These are phyloP conservation scores for Stylosanthes scabra DNA, from an alignment of 331 rosid species.

Conservation along the genomic window DNA sequence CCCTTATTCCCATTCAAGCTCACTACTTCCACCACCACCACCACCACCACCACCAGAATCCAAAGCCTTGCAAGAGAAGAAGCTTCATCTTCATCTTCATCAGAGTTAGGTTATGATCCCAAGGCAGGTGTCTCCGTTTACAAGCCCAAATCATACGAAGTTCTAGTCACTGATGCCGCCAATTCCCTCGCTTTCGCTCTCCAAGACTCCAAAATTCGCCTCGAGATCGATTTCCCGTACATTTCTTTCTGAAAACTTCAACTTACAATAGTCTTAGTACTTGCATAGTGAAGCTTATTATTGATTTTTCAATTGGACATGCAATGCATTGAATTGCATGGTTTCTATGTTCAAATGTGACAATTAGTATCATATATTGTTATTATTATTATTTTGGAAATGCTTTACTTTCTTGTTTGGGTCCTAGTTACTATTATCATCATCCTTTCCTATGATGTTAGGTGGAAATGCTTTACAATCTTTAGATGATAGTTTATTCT, in stretches of 20 bases:
- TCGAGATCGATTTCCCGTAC: conserved; percentile 98
- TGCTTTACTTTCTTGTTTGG: background rate
- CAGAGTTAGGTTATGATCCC: conserved; percentile 43
- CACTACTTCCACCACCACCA: background rate
- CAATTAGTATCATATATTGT: background rate
- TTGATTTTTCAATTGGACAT: conserved; percentile 2
- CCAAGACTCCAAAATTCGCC: conserved; percentile 70
- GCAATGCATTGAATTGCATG: conserved; percentile 23
- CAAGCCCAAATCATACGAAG: conserved; percentile 89
- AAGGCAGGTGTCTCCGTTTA: conserved; percentile 78
- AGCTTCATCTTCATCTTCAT: conserved; percentile 5
- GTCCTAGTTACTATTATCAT: background rate
- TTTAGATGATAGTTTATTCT: no score
- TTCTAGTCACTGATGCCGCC: conserved; percentile 82
- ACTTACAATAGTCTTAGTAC: background rate
- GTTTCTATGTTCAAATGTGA: background rate
- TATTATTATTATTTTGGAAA: background rate
- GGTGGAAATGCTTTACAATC: no score
- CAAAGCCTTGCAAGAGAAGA: conserved; percentile 47
- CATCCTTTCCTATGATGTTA: background rate
- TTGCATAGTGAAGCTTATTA: background rate
- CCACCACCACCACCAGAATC: conserved; percentile 36
- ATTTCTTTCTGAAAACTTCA: background rate
- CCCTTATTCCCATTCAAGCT: conserved; percentile 4
- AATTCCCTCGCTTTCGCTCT: conserved; percentile 81